Percentiles rank a stretch among this genome's conserved stretches.
Conservation (phyloP, 2,329 filamentous ascomycete genomes). For the Exophiala xenobiotica region DNA sequence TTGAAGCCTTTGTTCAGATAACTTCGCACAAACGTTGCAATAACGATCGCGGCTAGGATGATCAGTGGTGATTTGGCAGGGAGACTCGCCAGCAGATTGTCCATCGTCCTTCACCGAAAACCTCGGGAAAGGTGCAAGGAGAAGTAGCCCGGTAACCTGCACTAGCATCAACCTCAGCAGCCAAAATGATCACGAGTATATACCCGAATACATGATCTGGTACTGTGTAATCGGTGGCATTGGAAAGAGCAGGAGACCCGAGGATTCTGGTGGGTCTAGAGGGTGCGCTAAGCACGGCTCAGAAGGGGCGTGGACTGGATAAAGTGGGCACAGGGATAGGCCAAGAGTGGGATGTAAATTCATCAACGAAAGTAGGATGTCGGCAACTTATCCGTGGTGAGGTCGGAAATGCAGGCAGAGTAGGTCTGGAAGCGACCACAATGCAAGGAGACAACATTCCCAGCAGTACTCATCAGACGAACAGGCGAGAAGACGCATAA, state of each 20-base stretch:
- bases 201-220: neutral
- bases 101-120: neutral
- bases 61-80: neutral
- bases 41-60: constrained; percentile 31
- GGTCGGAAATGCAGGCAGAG: neutral
- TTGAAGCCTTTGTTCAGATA: constrained; percentile 39
- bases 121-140: neutral
- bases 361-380: neutral
- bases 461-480: neutral
- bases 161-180: no score
- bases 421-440: neutral
- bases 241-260: neutral
- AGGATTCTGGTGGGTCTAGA: neutral
- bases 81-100: neutral
- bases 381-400: neutral
- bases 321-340: neutral
- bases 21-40: constrained; percentile 25
- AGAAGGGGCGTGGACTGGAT: neutral
- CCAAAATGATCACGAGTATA: neutral
- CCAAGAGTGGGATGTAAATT: neutral
- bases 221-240: neutral
- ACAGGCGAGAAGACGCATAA: neutral
- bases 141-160: no score
- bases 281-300: neutral
- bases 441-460: neutral